Conservation (phyloP, 495 filamentous ascomycete species). For the Tuber microsphaerosporum region DNA sequence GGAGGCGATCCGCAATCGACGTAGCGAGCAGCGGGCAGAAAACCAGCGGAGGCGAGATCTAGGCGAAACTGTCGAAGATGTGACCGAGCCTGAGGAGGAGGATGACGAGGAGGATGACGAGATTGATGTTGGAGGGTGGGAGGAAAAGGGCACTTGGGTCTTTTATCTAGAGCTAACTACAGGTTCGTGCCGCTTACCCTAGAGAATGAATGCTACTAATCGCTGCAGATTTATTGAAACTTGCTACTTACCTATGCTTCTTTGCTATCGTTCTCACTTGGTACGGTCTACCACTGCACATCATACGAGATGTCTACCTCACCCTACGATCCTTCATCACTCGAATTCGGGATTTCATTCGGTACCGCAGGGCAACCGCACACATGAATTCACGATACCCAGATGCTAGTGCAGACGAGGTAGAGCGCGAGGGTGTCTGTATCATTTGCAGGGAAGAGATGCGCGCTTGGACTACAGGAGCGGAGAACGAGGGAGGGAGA, state of each 20-base stretch:
- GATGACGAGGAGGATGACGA: slow-evolving; percentile 87
- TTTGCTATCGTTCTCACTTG: slow-evolving; percentile 88
- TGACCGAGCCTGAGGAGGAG: slow-evolving; percentile 46
- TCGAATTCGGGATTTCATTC: slow-evolving; percentile 74
- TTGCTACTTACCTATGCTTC: slow-evolving; percentile 80
- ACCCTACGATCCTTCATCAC: slow-evolving; percentile 86
- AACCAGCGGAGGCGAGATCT: slow-evolving; percentile 43
- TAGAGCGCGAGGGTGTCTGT: slow-evolving; percentile 79
- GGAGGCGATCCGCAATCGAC: slow-evolving; percentile 59
- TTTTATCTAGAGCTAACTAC: slow-evolving; percentile 82
- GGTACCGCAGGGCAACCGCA: slow-evolving; percentile 77
- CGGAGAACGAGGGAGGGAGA: slow-evolving; percentile 42
- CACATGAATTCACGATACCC: slow-evolving; percentile 90
- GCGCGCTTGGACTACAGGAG: slow-evolving; percentile 57
- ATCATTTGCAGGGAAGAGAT: slow-evolving; percentile 98
- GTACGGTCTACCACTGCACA: slow-evolving; percentile 92
- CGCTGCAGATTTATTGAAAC: slow-evolving; percentile 72
- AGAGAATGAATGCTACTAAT: not conserved
- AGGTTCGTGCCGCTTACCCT: slow-evolving; percentile 44
- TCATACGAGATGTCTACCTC: slow-evolving; percentile 88
- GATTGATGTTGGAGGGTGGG: slow-evolving; percentile 91
- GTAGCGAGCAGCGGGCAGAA: slow-evolving; percentile 51
- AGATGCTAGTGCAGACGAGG: slow-evolving; percentile 82
- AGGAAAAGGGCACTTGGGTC: slow-evolving; percentile 88
- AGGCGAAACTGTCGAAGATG: slow-evolving; percentile 46